These are phyloP conservation scores for Biscutella laevigata DNA, from an alignment of 441 rosid species.

Conservation along the genomic window DNA sequence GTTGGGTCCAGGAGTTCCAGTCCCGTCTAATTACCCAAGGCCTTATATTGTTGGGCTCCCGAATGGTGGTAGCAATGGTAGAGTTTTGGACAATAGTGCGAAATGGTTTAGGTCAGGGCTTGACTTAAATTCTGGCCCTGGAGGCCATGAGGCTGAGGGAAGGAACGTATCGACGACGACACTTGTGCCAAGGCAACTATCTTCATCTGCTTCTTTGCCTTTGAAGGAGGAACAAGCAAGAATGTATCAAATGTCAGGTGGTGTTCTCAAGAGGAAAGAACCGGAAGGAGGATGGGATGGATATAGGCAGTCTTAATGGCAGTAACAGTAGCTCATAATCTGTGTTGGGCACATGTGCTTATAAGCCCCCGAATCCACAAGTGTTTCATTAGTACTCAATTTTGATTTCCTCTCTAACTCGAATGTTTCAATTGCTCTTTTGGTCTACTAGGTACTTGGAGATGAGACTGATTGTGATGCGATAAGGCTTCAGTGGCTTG, in stretches of 20 bases:
- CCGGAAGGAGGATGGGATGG: slow-evolving; percentile 79
- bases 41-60: slow-evolving; percentile 44
- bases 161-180: slow-evolving; percentile 45
- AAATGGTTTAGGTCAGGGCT: slow-evolving; percentile 47
- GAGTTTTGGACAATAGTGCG: slow-evolving; percentile 27
- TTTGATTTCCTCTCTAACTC: too few species aligned
- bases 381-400: too few species aligned
- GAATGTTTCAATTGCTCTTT: too few species aligned
- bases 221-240: slow-evolving; percentile 51
- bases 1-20: slow-evolving; percentile 38
- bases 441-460: too few species aligned
- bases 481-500: too few species aligned
- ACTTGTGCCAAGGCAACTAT: slow-evolving; percentile 32
- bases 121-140: slow-evolving; percentile 58
- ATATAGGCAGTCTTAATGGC: slow-evolving; percentile 55
- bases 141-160: slow-evolving; percentile 39
- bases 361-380: too few species aligned
- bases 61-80: slow-evolving; percentile 35
- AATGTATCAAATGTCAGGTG: slow-evolving; percentile 45
- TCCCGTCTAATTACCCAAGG: slow-evolving; percentile 38
- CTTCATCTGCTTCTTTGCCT: slow-evolving; percentile 34
- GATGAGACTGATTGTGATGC: too few species aligned
- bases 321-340: slow-evolving; percentile 29
- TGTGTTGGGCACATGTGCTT: too few species aligned
- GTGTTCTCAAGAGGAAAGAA: slow-evolving; percentile 54